Evolutionary conservation across 768 basidiomycete genomes (phyloP), one percentile per base, ranked within the genome.

Genomic region (Gyrodon lividus): DNA sequence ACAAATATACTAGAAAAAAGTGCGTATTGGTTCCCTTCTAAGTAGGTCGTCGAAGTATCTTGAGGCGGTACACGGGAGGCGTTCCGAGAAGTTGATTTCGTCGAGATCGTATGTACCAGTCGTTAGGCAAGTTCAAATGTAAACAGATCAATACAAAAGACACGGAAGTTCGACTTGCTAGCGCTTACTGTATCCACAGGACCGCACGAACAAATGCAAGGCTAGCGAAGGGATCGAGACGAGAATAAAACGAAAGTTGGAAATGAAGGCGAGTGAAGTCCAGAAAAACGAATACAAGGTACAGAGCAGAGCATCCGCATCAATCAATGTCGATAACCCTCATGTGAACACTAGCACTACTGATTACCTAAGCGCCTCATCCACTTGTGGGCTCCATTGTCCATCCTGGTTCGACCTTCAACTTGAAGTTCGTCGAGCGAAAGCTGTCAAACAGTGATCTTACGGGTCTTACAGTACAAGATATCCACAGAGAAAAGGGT

Each of bases 91-190:
- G 45, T 53, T 58, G 56, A 61, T 48, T 56, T 61, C 45, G 53
- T 55, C 48, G 49, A 28, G 55, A 56, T 56, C 59, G 63, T 52
- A 51, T 58, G 63, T 52, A 51, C 46, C 38, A 20, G 31, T 70
- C 56, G 66, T 55, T 50, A 59, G 40, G 55, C 46, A 61, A 54
- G 62, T 70, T 68, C 43, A 37, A 50, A 43, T 40, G 53, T 48
- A 68, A 68, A 68, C 60, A 68, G 39, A 57, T 62, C 68, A 68
- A 70, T 9, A 70, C 69, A 70, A 62, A 45, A 51, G 19, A 30
- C 56, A 55, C 46, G 60, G 52, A 49, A 38, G 55, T 58, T 49
- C 55, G 43, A 43, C 14, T 16, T 10, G 56, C 61, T 16, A 13
- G 56, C 61, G 59, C 62, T 67, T 56, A 60, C 61, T 20, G 38